Conservation (phyloP, 805 yeast species). For the Candida palmyrensis region DNA sequence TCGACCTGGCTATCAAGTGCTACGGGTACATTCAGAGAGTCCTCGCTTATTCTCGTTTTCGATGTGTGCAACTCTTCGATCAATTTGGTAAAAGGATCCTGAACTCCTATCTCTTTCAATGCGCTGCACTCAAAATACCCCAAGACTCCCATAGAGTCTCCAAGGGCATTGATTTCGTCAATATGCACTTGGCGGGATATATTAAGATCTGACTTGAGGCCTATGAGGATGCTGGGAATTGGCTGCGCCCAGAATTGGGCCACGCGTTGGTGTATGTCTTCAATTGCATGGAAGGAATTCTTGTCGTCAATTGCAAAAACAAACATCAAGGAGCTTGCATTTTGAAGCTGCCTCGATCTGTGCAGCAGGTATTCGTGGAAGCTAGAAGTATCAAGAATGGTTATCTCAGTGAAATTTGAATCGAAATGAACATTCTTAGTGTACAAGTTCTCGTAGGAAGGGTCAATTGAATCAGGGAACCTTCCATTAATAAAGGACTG, state of each 20-base stretch:
- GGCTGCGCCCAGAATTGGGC: slow-evolving; percentile 14
- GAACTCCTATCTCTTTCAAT: slow-evolving; percentile 13
- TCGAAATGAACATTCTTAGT: slow-evolving; percentile 12
- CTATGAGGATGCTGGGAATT: slow-evolving; percentile 29
- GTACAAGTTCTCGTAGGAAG: slow-evolving; percentile 21
- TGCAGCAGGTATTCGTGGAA: slow-evolving; percentile 19
- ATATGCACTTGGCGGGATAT: slow-evolving; percentile 21
- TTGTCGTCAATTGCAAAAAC: slow-evolving; percentile 23
- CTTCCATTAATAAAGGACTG: slow-evolving; percentile 17
- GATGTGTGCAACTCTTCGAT: no score
- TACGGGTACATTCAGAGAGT: no score
- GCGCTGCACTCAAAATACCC: slow-evolving; percentile 25
- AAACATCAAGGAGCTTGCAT: slow-evolving; percentile 24
- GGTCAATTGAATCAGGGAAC: slow-evolving; percentile 14
- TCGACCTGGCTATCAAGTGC: no score
- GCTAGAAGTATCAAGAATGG: slow-evolving; percentile 28
- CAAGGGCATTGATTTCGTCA: slow-evolving; percentile 26
- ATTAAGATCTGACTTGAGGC: slow-evolving; percentile 22
- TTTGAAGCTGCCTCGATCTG: slow-evolving; percentile 21
- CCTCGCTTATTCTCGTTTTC: no score
- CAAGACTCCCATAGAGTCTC: slow-evolving; percentile 21
- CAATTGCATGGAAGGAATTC: slow-evolving; percentile 23
- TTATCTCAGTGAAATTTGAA: slow-evolving; percentile 17
- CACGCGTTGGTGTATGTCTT: slow-evolving; percentile 23
- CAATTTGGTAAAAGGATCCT: no score